Conservation (phyloP, 345 rosid genomes). For the Melaleuca quinquenervia region DNA sequence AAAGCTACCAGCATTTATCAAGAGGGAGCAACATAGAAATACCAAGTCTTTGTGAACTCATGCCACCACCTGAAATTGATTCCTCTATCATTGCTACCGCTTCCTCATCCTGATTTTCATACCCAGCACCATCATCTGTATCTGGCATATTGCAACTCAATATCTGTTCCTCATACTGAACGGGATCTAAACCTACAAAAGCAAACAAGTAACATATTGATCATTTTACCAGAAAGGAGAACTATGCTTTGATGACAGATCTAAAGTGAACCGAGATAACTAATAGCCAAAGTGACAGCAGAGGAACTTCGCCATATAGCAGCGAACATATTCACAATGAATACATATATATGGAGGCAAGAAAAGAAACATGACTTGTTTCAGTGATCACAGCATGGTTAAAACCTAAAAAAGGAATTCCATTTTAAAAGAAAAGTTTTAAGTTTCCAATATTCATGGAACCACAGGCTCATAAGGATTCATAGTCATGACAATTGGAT, state of each 20-base stretch:
- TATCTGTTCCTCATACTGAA: conserved; percentile 39
- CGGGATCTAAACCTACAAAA: conserved; percentile 17
- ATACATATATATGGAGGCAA: background rate
- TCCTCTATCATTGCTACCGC: conserved; percentile 51
- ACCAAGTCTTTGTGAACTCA: conserved; percentile 21
- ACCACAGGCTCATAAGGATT: background rate
- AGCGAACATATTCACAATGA: background rate
- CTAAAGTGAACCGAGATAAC: background rate
- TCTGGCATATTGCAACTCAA: conserved; percentile 42
- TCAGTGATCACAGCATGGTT: background rate
- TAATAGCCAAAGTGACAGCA: background rate
- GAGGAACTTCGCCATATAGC: background rate
- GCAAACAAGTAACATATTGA: background rate
- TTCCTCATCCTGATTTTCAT: conserved; percentile 53
- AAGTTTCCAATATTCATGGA: background rate
- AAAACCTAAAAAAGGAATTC: background rate
- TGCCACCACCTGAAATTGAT: conserved; percentile 18
- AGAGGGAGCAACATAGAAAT: background rate
- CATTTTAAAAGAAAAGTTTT: background rate
- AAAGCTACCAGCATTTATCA: background rate
- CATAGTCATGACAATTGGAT: background rate
- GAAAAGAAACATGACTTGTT: background rate
- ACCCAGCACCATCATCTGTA: conserved; percentile 33
- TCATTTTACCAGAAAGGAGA: background rate
- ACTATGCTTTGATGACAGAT: background rate